Evolutionary conservation across 208 protist species (phyloP), one percentile per base, ranked within the genome.

Genomic region (Acanthamoeba lenticulata): DNA sequence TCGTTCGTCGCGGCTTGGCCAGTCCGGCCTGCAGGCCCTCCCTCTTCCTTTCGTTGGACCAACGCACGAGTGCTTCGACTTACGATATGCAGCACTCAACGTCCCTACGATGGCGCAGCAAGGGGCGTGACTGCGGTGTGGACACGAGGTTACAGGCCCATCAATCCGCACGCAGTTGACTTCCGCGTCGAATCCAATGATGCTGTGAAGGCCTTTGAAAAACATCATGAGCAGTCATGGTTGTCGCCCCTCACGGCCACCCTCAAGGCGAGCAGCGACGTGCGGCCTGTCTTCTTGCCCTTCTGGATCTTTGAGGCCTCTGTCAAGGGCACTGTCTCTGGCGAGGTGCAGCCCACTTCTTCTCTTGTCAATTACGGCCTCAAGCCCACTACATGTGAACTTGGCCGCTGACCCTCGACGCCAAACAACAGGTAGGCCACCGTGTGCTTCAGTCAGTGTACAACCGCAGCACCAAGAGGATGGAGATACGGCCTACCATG

Each of bases 221-320:
- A 45, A 36, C 36, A 45, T 19, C 69, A 79, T 19, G 27, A 45
- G 38, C 69, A 45, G 5, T 79, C 38, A 0, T 79, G 69, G 69
- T 36, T 79, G 69, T 79, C 69, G 69, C 69, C 69, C 15, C 69
- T 79, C 38, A 47, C 34, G 38, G 29, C 36, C 40, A 79, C 69
- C 69, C 40, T 79, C 19, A 40, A 45, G 40, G 27, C 69, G 34
- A 79, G 40, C 69, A 45, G 69, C 38, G 69, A 79, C 38, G 69
- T 79, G 36, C 32, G 38, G 38, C 32, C 69, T 17, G 69, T 79
- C 21, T 79, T 79, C 19, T 36, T 79, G 32, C 69, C 69, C 36
- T 79, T 79, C 38, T 79, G 69, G 69, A 36, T 45, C 24, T 79
- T 79, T 36, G 69, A 79, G 17, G 69, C 69, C 69, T 47, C 69